Conservation (phyloP, 2,329 filamentous ascomycete species). For the Colletotrichum sp. region DNA sequence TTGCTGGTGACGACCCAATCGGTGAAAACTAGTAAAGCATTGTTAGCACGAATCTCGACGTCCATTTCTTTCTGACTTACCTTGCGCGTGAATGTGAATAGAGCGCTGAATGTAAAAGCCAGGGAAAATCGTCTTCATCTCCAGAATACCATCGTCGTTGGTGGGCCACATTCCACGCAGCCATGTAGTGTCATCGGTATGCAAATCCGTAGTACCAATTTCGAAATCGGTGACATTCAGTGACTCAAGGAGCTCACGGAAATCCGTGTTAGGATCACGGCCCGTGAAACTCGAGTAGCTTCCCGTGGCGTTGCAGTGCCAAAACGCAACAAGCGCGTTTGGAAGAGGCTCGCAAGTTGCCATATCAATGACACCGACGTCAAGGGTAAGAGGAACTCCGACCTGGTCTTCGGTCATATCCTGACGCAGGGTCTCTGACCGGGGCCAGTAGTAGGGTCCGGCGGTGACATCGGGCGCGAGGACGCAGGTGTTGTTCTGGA, state of each 20-base stretch:
- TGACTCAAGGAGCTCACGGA: not conserved
- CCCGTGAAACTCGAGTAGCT: not conserved
- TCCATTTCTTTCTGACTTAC: not conserved
- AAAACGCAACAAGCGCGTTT: not conserved
- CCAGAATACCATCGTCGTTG: not conserved
- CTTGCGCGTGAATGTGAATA: constrained; percentile 50
- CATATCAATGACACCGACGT: constrained; percentile 4
- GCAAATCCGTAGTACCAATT: not conserved
- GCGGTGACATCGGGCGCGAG: constrained; percentile 50
- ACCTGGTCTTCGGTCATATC: not conserved
- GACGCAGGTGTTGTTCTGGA: constrained; percentile 42
- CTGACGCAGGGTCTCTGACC: not conserved
- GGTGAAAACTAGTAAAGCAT: not conserved
- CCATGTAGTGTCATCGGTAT: not conserved
- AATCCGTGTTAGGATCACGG: not conserved
- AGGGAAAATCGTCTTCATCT: not conserved
- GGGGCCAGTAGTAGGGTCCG: constrained; percentile 47
- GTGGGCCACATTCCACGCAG: not conserved
- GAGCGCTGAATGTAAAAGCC: constrained; percentile 45
- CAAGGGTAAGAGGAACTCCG: not conserved
- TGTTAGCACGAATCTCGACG: not conserved
- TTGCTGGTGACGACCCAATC: constrained; percentile 18
- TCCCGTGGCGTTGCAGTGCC: not conserved
- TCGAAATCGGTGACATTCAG: not conserved
- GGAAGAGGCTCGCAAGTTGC: constrained; percentile 4